Conservation (phyloP, 495 filamentous ascomycete species). For the Bacidia rubella region DNA sequence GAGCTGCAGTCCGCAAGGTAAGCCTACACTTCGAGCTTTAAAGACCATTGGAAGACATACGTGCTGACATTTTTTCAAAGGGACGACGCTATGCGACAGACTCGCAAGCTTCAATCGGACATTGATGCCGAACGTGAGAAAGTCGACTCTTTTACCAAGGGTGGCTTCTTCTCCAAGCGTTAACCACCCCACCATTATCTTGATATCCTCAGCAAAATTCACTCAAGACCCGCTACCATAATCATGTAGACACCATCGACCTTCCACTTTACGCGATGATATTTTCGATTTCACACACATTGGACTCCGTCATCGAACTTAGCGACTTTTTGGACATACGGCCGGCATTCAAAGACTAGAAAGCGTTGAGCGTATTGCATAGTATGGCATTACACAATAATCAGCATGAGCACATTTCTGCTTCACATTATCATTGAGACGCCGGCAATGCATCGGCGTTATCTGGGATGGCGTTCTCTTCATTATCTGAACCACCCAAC, state of each 20-base stretch:
- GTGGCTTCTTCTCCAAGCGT: constrained; percentile 1
- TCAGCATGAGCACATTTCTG: background rate
- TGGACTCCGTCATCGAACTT: background rate
- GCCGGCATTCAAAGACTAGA: background rate
- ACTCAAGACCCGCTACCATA: too few species aligned
- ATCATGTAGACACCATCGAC: too few species aligned
- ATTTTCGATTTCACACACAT: background rate
- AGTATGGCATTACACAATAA: background rate
- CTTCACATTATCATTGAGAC: background rate
- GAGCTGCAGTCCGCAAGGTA: constrained; percentile 81
- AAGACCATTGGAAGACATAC: background rate
- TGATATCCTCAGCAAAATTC: too few species aligned
- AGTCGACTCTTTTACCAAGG: constrained; percentile 31
- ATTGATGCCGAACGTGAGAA: constrained; percentile 46
- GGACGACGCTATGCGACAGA: constrained; percentile 76
- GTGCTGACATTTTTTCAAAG: constrained; percentile 28
- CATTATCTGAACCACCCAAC: background rate
- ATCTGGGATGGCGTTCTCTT: background rate
- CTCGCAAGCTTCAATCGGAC: constrained; percentile 56
- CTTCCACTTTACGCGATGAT: background rate
- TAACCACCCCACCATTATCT: too few species aligned
- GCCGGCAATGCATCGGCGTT: background rate
- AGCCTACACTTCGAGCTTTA: constrained; percentile 12
- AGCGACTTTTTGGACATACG: background rate
- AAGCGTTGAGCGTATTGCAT: background rate